Conservation (phyloP, 2,329 filamentous ascomycete genomes). For the Cytospora mali region DNA sequence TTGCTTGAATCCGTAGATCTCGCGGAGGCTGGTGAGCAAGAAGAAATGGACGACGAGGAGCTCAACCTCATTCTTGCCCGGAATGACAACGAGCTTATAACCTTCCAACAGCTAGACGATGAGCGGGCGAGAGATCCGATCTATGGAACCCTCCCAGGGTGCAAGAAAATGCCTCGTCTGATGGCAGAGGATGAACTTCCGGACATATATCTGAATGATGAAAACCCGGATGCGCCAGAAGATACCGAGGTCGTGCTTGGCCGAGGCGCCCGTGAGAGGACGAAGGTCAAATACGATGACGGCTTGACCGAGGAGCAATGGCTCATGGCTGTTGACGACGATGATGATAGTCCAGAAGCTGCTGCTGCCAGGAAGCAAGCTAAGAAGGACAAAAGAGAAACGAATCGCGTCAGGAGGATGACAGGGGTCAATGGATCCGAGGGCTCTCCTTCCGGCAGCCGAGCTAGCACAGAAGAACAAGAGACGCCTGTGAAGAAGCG, state of each 20-base stretch:
- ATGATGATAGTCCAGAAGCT: constrained; percentile 91
- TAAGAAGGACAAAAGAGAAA: constrained; percentile 76
- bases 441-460: constrained; percentile 77
- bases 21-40: constrained; percentile 72
- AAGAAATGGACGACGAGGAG: constrained; percentile 98
- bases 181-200: constrained; percentile 87
- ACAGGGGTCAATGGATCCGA: constrained; percentile 44
- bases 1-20: constrained; percentile 83
- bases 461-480: constrained; percentile 78
- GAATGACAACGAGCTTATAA: constrained; percentile 73
- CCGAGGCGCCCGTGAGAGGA: constrained; percentile 92
- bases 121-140: constrained; percentile 65
- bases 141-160: constrained; percentile 70
- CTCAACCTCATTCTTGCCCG: constrained; percentile 93
- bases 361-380: constrained; percentile 89
- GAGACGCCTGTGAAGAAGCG: constrained; percentile 74
- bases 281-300: constrained; percentile 93
- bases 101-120: constrained; percentile 84
- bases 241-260: constrained; percentile 74
- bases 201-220: constrained; percentile 90
- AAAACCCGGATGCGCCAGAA: constrained; percentile 75
- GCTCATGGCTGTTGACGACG: constrained; percentile 96
- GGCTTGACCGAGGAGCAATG: constrained; percentile 98
- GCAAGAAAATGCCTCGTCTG: constrained; percentile 72
- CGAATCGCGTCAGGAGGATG: constrained; percentile 70